A percentile compares a stretch with the other conserved stretches of the same genome.
Conservation (phyloP, 2,329 filamentous ascomycete species). For the Ceratocystis smalleyi region DNA sequence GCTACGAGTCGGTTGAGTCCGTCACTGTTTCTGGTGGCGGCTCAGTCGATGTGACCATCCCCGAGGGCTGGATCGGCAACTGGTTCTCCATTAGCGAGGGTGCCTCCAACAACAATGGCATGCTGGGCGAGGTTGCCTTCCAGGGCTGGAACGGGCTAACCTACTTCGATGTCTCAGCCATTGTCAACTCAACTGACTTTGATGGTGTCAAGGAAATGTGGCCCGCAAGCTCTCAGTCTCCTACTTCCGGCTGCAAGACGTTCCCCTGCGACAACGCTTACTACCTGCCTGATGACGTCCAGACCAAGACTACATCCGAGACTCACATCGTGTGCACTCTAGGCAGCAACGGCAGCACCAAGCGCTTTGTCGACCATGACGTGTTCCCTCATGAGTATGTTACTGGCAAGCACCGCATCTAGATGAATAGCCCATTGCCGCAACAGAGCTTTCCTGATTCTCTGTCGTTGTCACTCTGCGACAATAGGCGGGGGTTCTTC, state of each 20-base stretch:
- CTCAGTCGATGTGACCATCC: conserved; percentile 30
- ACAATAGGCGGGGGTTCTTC: background rate
- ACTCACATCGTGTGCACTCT: conserved; percentile 37
- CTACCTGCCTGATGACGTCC: conserved; percentile 37
- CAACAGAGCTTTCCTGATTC: background rate
- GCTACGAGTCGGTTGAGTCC: conserved; percentile 24
- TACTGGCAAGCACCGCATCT: conserved; percentile 9
- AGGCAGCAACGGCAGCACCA: conserved; percentile 21
- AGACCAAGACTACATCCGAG: conserved; percentile 38
- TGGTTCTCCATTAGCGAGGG: conserved; percentile 36
- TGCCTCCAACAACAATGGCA: conserved; percentile 29
- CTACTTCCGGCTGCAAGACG: conserved; percentile 34
- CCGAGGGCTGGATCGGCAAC: conserved; percentile 34
- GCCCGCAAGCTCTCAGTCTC: conserved; percentile 26
- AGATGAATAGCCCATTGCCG: background rate
- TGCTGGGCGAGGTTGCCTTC: conserved; percentile 38
- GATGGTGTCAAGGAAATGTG: conserved; percentile 40
- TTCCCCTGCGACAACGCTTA: conserved; percentile 42
- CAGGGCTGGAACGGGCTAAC: conserved; percentile 33
- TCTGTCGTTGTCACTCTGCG: background rate
- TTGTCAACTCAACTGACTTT: conserved; percentile 35
- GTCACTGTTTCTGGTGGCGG: conserved; percentile 28
- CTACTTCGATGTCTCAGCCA: conserved; percentile 45
- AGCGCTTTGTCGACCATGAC: conserved; percentile 14
- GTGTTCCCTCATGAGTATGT: conserved; percentile 14